Evolutionary conservation across 2,329 filamentous ascomycete genomes (phyloP).

Genomic region (Aspergillus calidoustus): DNA sequence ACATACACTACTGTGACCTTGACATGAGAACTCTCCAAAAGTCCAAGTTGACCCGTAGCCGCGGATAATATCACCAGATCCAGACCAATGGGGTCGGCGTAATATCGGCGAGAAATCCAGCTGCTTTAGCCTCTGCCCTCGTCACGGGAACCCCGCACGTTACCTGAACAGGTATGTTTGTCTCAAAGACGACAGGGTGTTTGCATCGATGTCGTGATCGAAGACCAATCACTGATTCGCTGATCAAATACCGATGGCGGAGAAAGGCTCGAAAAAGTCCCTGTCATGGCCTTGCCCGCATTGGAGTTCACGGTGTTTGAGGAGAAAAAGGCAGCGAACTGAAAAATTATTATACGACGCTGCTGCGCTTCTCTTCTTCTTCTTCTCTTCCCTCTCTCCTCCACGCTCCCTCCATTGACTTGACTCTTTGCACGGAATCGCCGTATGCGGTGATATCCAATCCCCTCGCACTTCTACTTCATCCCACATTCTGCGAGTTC

Average conservation of each 20-base stretch:
- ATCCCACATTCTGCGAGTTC: constrained; percentile 35
- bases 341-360: constrained; percentile 20
- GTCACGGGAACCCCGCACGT: constrained; percentile 38
- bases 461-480: constrained; percentile 24
- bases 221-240: constrained; percentile 42
- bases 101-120: constrained; percentile 29
- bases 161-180: constrained; percentile 37
- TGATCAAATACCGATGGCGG: constrained; percentile 45
- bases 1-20: not conserved
- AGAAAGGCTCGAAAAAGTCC: constrained; percentile 31
- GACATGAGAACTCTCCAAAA: not conserved
- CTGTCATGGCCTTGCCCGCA: constrained; percentile 15
- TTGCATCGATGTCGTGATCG: constrained; percentile 54
- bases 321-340: constrained; percentile 15
- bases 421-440: constrained; percentile 34
- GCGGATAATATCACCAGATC: not conserved
- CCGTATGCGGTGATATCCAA: constrained; percentile 39
- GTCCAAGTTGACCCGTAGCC: not conserved
- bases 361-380: constrained; percentile 19
- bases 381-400: constrained; percentile 18
- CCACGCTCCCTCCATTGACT: constrained; percentile 15
- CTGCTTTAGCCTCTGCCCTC: constrained; percentile 31
- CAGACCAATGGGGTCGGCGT: not conserved
- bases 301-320: constrained; percentile 14
- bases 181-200: constrained; percentile 23